phyloP scores from a whole-genome alignment of 2,329 filamentous ascomycete species.

The Aurifilum marmelostoma region DNA sequence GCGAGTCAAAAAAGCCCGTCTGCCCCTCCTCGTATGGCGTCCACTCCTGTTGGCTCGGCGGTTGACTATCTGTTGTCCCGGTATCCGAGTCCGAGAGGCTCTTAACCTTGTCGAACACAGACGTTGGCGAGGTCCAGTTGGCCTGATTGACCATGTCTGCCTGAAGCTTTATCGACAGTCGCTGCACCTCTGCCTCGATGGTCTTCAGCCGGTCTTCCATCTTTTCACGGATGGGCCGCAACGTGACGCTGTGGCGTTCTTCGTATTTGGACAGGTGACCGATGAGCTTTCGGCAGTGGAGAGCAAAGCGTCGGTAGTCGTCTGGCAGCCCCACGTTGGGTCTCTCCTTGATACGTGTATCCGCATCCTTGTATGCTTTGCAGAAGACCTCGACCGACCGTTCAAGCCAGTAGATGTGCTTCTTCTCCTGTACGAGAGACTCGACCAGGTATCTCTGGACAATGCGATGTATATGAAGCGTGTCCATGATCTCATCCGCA shows the following conservation, averaged over 20 bases:
- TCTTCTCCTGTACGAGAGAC: constrained; percentile 44
- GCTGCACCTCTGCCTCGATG: constrained; percentile 48
- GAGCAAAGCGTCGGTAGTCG: constrained; percentile 55
- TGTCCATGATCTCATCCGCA: constrained; percentile 50
- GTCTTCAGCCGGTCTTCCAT: constrained; percentile 43
- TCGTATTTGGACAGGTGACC: constrained; percentile 47
- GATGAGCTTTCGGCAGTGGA: constrained; percentile 53
- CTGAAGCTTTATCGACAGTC: constrained; percentile 46
- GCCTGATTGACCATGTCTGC: constrained; percentile 43
- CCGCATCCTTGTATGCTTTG: constrained; percentile 51
- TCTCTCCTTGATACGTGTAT: constrained; percentile 46
- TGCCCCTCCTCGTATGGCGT: constrained; percentile 35
- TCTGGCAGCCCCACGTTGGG: constrained; percentile 50
- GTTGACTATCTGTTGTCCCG: constrained; percentile 44
- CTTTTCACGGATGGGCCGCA: constrained; percentile 37
- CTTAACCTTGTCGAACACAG: constrained; percentile 56
- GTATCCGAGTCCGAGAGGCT: constrained; percentile 53
- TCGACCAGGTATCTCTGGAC: constrained; percentile 56
- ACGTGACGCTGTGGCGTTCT: constrained; percentile 37
- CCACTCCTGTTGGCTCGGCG: constrained; percentile 34
- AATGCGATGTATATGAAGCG: constrained; percentile 54
- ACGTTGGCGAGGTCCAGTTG: constrained; percentile 41
- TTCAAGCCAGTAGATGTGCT: constrained; percentile 53
- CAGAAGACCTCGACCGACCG: constrained; percentile 53
- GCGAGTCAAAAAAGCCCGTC: constrained; percentile 37